These are phyloP conservation scores for Trypanosoma avium DNA, from an alignment of 208 protist species.

Conservation along the genomic window DNA sequence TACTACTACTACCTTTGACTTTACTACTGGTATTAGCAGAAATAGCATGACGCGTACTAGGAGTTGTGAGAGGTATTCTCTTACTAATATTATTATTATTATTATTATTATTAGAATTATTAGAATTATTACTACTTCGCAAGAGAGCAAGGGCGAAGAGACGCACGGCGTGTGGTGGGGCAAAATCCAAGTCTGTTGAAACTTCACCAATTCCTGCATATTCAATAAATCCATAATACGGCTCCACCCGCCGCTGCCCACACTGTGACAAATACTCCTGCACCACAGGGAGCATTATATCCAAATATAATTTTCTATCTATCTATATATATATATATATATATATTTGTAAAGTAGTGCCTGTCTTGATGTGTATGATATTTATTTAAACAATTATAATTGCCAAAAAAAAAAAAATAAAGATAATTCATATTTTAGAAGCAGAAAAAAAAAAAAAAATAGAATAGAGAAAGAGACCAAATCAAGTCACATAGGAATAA, in stretches of 20 bases:
- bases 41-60: too few species aligned
- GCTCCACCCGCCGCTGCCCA: conserved; percentile 36
- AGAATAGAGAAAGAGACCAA: not conserved
- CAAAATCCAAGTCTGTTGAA: conserved; percentile 44
- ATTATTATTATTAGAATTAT: too few species aligned
- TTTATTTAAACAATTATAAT: too few species aligned
- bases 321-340: not conserved
- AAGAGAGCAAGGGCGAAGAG: conserved; percentile 25
- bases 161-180: conserved; percentile 11
- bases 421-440: conserved; percentile 1
- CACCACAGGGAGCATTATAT: conserved; percentile 38
- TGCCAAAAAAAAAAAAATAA: conserved; percentile 5
- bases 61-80: too few species aligned
- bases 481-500: too few species aligned
- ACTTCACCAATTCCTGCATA: conserved; percentile 37
- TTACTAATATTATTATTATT: too few species aligned
- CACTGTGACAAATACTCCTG: conserved; percentile 61
- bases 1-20: too few species aligned
- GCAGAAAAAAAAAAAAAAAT: not conserved
- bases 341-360: not conserved
- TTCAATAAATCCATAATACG: conserved; percentile 42
- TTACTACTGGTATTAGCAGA: too few species aligned
- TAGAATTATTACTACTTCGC: too few species aligned
- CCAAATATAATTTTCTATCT: not conserved
- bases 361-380: too few species aligned